Percentiles rank a stretch among this genome's conserved stretches.
These are phyloP conservation scores for Arthrobotrys iridis DNA, from an alignment of 2,329 filamentous ascomycete species.

Conservation along the genomic window DNA sequence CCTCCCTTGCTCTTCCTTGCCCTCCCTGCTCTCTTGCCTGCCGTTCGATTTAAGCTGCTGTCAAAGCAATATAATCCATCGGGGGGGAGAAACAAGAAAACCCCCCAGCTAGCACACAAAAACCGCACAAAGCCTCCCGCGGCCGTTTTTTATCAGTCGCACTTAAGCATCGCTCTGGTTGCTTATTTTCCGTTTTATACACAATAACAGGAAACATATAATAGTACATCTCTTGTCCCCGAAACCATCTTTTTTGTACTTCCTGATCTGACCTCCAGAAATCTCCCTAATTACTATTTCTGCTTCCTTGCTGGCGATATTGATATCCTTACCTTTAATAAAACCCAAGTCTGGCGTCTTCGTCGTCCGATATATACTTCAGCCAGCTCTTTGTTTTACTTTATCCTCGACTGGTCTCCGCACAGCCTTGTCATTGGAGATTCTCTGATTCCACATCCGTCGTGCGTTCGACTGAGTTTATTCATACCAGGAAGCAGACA, in stretches of 20 bases:
- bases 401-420: constrained; percentile 21
- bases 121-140: constrained; percentile 54
- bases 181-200: constrained; percentile 54
- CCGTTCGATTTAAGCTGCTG: constrained; percentile 54
- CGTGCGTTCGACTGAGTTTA: constrained; percentile 11
- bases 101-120: constrained; percentile 46
- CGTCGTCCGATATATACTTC: constrained; percentile 45
- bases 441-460: constrained; percentile 1
- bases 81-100: constrained; percentile 44
- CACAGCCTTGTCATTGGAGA: constrained; percentile 8
- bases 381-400: constrained; percentile 35
- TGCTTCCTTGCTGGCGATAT: constrained; percentile 29
- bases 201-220: constrained; percentile 52
- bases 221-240: constrained; percentile 54
- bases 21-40: constrained; percentile 53
- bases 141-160: constrained; percentile 55
- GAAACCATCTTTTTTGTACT: constrained; percentile 50
- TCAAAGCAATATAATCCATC: constrained; percentile 54
- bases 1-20: constrained; percentile 52
- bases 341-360: constrained; percentile 12
- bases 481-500: background rate
- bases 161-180: constrained; percentile 55
- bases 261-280: constrained; percentile 50
- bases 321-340: constrained; percentile 46
- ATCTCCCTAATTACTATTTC: constrained; percentile 37